Base-by-base conservation (phyloP, 2,329 filamentous ascomycete species). In the Dryadomyces quercus-mongolicae region DNA sequence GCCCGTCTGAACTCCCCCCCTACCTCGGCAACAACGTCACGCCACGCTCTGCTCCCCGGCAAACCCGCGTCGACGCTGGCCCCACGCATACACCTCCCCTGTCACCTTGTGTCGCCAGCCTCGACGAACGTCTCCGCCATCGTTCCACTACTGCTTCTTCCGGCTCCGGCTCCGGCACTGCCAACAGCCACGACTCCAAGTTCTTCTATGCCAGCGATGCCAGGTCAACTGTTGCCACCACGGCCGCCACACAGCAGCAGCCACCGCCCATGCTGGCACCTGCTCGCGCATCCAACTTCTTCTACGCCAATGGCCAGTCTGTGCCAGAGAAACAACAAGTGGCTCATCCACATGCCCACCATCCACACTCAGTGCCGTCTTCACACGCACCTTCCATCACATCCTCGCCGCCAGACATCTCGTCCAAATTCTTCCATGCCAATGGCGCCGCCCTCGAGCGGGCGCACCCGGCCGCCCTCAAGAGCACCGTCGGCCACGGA, bases 121-220 rank as follows among this genome's bases (percentile, higher is more conserved):
- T 62, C 36, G 55, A 54, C 15, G 55, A 56, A 21, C 21, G 55
- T 18, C 21, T 56, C 61, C 65, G 20, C 52, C 62, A 56, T 52
- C 60, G 59, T 63, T 64, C 60, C 16, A 63, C 67, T 66, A 18
- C 21, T 2, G 4, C 36, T 6, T 22, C 20, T 20, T 49, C n/a
- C 25, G 43, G 25, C 4, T 18, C 31, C 43, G 45, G 36, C 46
- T 18, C 31, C 15, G 20, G 21, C 38, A 12, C 21, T 18, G 9
- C 18, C n/a, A 18, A 18, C 49, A 42, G 31, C 44, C 12, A 4
- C 75, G 76, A 79, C 52, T 70, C 84, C 53, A 92, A 89, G 71
- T 97, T 97, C 76, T 96, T 98, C 67, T 91, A 94, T 66, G 93
- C 91, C 31, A 88, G 84, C 66, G 88, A 95, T 61, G 86, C 78